Base-by-base conservation (phyloP, 2,329 filamentous ascomycete species). In the Massarina eburnea region DNA sequence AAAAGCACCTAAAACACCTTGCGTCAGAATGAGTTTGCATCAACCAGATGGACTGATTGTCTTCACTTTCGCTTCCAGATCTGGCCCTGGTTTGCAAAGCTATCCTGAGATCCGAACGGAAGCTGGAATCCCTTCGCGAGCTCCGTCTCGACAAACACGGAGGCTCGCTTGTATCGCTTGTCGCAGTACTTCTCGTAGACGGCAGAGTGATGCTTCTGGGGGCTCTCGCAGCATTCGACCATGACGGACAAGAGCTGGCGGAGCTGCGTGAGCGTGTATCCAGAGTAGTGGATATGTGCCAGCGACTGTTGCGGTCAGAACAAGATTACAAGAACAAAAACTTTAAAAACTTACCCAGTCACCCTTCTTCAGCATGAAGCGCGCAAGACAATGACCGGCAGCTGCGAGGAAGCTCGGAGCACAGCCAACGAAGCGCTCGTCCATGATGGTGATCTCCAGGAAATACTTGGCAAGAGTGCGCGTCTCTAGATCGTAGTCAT, bases 401-500 rank as follows among this genome's bases (percentile, higher is more conserved):
- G 94, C 94, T 44, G 94, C 89, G 41, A 92, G 76, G 68, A 89
- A 97, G 78, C 91, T 96, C 2, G 92, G 89, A 24, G 89, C 88
- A 59, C 87, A 90, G 20, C 88, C 89, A 27, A 99, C 90, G 64
- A 99, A 97, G 17, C 92, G 88, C 76, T 97, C 91, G 66, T 99
- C 94, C 91, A 97, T 96, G 68, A 97, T 85, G 29, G 91, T 95
- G 44, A 97, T 82, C 70, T 99, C 94, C 20, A 99, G 79, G 72
- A 99, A 96, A 74, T 99, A 99, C 74, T 99, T 99, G 59, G 94
- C 91, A 43, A 99, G 76, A 4, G 94, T 97, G 29, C 94, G 83
- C 9, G 92, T 96, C 73, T 99, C 92, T 37, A 96, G 77, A 65
- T 99, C 91, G 66, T 97, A 99, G 66, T 96, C 91, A 67, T 99